Base-by-base conservation (phyloP, 257 asterid species). In the Jacaranda copaia region DNA sequence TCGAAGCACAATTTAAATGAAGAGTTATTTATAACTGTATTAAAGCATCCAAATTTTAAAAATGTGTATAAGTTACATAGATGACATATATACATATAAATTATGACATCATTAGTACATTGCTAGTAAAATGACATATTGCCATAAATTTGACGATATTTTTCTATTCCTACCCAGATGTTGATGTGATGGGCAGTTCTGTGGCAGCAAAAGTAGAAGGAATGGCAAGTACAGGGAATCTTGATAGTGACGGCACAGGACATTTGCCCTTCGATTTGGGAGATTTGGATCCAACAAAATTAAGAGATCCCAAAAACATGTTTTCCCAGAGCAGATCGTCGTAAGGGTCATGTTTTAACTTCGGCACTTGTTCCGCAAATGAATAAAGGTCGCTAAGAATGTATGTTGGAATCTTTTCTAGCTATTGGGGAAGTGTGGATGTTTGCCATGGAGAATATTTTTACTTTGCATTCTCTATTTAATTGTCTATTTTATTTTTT, bases 191-290 rank as follows among this genome's bases (percentile, higher is more conserved):
- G 55, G 89, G 68, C 3, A 74, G 75, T 43, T 66, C 85, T 0
- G 36, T 79, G 12, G 81, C 83, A 6, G 85, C 81, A 49, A 80
- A 81, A 53, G 70, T 85, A 3, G 86, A 87, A 77, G 96, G 92
- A 25, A 71, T 91, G 58, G 76, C 84, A 0, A 79, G 79, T 1
- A 84, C 84, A 13, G 90, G 92, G 36, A 89, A 89, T 52, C 82
- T 87, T 2, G 87, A 85, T 49, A 86, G 87, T 60, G 93, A 88
- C 68, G 95, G 87, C n/a, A 87, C 89, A 1, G 87, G 89, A n/a
- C 87, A 88, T 83, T 63, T 90, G 38, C 90, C 96, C 0, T 55
- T 83, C 35, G 88, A 90, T 15, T 79, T 86, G 75, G 92, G 85
- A 3, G 85, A 84, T 69, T 2, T 75, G 32, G 87, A 77, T 56